phyloP scores from a whole-genome alignment of 768 basidiomycete genomes.

The Rhodotorula toruloides region DNA sequence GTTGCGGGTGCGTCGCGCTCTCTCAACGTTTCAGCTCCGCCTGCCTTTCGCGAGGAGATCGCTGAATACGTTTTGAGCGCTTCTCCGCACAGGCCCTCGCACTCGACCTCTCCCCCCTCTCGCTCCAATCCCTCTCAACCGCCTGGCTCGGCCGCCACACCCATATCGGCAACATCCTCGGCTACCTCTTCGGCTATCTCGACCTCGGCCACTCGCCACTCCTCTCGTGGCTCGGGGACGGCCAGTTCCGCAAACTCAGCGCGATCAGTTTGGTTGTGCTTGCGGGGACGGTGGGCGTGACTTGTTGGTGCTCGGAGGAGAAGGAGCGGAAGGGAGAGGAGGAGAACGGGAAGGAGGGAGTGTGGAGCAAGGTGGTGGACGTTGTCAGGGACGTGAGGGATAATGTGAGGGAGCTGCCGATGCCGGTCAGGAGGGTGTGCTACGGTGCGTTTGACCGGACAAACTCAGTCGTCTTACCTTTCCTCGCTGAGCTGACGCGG shows the following conservation, averaged over 20 bases:
- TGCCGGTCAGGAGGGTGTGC: constrained; percentile 39
- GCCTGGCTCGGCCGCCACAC: constrained; percentile 97
- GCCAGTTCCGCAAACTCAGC: constrained; percentile 94
- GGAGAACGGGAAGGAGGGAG: not conserved
- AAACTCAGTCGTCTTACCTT: not conserved
- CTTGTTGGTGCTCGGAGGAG: constrained; percentile 66
- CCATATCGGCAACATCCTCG: constrained; percentile 93
- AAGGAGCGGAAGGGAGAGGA: constrained; percentile 13
- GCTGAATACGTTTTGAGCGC: no score
- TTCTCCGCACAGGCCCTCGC: constrained; percentile 54
- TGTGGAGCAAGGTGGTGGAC: not conserved
- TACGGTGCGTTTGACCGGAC: constrained; percentile 18
- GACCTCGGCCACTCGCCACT: constrained; percentile 76
- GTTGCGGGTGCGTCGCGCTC: not conserved
- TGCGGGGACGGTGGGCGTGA: constrained; percentile 74
- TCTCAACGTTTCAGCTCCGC: no score
- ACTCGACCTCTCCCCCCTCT: constrained; percentile 79
- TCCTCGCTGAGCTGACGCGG: not conserved
- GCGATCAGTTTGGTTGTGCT: constrained; percentile 75
- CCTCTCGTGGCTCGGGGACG: constrained; percentile 65
- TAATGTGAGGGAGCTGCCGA: constrained; percentile 29
- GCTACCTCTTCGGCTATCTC: constrained; percentile 84
- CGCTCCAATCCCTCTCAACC: constrained; percentile 86
- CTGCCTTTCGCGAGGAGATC: no score
- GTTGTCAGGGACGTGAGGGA: constrained; percentile 48